Conservation (phyloP, 257 asterid genomes). For the Nicotiana attenuata region DNA sequence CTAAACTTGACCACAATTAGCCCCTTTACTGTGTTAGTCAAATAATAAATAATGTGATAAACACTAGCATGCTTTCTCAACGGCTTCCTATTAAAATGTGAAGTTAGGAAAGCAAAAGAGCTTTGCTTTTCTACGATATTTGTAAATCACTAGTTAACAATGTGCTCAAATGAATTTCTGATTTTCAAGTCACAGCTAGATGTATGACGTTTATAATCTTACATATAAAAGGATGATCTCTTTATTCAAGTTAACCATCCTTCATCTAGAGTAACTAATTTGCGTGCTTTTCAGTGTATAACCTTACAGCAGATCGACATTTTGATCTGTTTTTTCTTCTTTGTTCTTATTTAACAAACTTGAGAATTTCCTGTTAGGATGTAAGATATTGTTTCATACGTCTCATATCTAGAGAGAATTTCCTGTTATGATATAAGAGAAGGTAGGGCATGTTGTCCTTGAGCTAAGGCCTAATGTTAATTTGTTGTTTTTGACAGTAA, state of each 20-base stretch:
- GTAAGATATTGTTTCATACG: background rate
- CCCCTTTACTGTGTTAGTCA: background rate
- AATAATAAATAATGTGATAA: background rate
- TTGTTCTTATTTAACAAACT: background rate
- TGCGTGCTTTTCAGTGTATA: background rate
- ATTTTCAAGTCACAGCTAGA: too few relatives aligned
- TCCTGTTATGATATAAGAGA: too few relatives aligned
- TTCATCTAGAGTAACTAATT: background rate
- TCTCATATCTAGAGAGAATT: background rate
- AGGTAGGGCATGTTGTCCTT: background rate
- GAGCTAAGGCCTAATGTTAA: background rate
- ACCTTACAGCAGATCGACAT: background rate
- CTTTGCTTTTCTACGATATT: background rate
- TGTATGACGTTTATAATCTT: too few relatives aligned
- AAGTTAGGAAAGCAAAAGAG: background rate
- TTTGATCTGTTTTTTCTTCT: background rate
- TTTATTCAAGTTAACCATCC: background rate
- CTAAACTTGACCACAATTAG: background rate
- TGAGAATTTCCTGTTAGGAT: background rate
- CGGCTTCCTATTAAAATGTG: background rate
- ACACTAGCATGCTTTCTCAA: background rate
- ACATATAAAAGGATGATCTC: background rate
- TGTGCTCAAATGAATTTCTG: background rate
- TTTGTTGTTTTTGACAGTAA: background rate
- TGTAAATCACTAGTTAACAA: background rate